Conservation (phyloP, 805 yeast genomes). For the Priceomyces castillae region DNA sequence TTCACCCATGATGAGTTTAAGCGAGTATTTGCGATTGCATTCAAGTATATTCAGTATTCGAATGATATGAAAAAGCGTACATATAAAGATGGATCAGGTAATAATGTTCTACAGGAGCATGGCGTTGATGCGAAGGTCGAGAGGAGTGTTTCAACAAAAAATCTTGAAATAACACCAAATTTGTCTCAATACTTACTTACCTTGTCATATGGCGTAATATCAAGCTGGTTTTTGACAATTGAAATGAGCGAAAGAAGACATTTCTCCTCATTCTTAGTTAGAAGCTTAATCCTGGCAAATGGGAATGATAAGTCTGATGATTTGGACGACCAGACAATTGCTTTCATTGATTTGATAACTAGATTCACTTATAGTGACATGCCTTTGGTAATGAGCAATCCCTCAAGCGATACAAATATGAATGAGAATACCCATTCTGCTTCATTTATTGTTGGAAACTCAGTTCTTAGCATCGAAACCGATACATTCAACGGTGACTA, state of each 20-base stretch:
- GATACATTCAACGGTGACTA: slow-evolving; percentile 51
- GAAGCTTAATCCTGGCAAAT: slow-evolving; percentile 45
- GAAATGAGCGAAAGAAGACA: slow-evolving; percentile 54
- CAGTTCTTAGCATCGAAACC: slow-evolving; percentile 57
- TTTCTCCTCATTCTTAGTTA: slow-evolving; percentile 60
- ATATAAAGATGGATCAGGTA: slow-evolving; percentile 10
- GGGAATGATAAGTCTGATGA: slow-evolving; percentile 19
- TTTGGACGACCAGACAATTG: slow-evolving; percentile 54
- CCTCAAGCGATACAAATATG: slow-evolving; percentile 8
- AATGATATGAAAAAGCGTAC: slow-evolving; percentile 43
- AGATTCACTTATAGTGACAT: slow-evolving; percentile 65
- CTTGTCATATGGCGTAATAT: slow-evolving; percentile 65
- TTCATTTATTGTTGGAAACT: slow-evolving; percentile 62
- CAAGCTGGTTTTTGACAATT: slow-evolving; percentile 70
- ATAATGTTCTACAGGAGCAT: slow-evolving; percentile 23
- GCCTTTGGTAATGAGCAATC: slow-evolving; percentile 46
- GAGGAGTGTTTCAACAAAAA: slow-evolving; percentile 50
- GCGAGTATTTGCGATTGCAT: slow-evolving; percentile 79
- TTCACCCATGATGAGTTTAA: slow-evolving; percentile 75
- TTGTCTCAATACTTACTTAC: slow-evolving; percentile 59
- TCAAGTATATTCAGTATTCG: slow-evolving; percentile 73
- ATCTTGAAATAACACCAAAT: slow-evolving; percentile 44
- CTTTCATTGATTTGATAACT: slow-evolving; percentile 63
- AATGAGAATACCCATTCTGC: slow-evolving; percentile 16
- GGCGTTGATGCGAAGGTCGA: slow-evolving; percentile 54